A percentile compares a stretch with the other conserved stretches of the same genome.
phyloP scores from a whole-genome alignment of 805 yeast species.

The Starmera quercuum region DNA sequence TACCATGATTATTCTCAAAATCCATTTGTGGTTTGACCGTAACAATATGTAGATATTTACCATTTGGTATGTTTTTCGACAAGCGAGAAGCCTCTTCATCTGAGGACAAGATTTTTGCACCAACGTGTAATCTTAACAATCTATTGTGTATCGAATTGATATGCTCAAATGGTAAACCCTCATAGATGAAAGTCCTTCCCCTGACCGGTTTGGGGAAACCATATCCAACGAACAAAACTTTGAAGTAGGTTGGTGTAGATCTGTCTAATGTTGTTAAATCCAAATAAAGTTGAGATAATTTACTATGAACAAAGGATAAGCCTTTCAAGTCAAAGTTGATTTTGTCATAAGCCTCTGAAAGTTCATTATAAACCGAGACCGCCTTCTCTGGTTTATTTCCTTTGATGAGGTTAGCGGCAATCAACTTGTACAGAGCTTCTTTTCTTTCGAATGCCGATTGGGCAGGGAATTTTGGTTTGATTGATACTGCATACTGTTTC shows the following conservation, averaged over 20 bases:
- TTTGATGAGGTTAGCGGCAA: constrained; percentile 59
- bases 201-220: constrained; percentile 78
- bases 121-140: constrained; percentile 68
- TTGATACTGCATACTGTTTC: constrained; percentile 43
- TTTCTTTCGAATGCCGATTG: constrained; percentile 78
- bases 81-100: constrained; percentile 50
- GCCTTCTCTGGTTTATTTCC: constrained; percentile 79
- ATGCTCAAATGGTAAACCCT: constrained; percentile 84
- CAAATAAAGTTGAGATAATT: constrained; percentile 59
- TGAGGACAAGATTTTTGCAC: constrained; percentile 58
- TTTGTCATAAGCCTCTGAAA: constrained; percentile 66
- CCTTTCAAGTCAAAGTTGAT: constrained; percentile 71
- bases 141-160: constrained; percentile 77
- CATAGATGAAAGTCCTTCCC: constrained; percentile 72
- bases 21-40: constrained; percentile 65
- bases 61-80: constrained; percentile 47
- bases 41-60: constrained; percentile 65
- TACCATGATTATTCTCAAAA: constrained; percentile 31
- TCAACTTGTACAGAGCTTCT: constrained; percentile 59
- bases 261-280: constrained; percentile 65
- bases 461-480: constrained; percentile 67
- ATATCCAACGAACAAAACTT: constrained; percentile 71
- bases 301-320: constrained; percentile 60
- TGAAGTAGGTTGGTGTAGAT: constrained; percentile 68
- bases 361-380: constrained; percentile 66